phyloP scores from a whole-genome alignment of 2,329 filamentous ascomycete species.

The Fusarium setosum region DNA sequence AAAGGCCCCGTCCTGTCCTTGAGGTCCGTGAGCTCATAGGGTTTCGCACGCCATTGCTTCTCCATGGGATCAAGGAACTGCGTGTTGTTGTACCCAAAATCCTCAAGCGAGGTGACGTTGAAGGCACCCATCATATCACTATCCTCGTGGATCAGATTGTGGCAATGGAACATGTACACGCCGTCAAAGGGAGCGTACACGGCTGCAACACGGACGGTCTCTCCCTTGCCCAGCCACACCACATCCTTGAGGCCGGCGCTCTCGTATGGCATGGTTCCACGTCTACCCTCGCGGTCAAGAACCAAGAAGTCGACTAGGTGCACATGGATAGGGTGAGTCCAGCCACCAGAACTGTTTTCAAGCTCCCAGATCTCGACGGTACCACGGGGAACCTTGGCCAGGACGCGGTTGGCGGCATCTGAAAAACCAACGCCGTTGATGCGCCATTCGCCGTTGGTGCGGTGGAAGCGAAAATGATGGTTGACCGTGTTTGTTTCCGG shows the following conservation, averaged over 20 bases:
- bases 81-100: conserved; percentile 50
- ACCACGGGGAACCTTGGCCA: conserved; percentile 59
- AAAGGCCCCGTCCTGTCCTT: conserved; percentile 3
- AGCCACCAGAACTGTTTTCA: conserved; percentile 60
- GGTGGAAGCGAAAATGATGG: conserved; percentile 59
- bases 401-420: conserved; percentile 59
- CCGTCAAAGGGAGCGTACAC: conserved; percentile 65
- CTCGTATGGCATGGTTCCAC: conserved; percentile 60
- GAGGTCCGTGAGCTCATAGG: background rate
- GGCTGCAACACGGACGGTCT: conserved; percentile 62
- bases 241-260: conserved; percentile 67
- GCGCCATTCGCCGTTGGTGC: conserved; percentile 57
- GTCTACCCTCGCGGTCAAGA: conserved; percentile 58
- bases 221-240: conserved; percentile 63
- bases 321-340: conserved; percentile 67
- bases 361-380: conserved; percentile 62
- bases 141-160: conserved; percentile 59
- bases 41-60: conserved; percentile 9
- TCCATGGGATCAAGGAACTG: conserved; percentile 20
- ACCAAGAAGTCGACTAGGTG: conserved; percentile 70
- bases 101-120: conserved; percentile 52
- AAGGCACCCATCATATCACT: conserved; percentile 60
- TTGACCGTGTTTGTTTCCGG: conserved; percentile 49
- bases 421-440: conserved; percentile 60
- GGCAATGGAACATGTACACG: conserved; percentile 62